Evolutionary conservation across 2,329 filamentous ascomycete genomes (phyloP), one percentile per base, ranked within the genome.

Genomic region (Apiospora sp.): DNA sequence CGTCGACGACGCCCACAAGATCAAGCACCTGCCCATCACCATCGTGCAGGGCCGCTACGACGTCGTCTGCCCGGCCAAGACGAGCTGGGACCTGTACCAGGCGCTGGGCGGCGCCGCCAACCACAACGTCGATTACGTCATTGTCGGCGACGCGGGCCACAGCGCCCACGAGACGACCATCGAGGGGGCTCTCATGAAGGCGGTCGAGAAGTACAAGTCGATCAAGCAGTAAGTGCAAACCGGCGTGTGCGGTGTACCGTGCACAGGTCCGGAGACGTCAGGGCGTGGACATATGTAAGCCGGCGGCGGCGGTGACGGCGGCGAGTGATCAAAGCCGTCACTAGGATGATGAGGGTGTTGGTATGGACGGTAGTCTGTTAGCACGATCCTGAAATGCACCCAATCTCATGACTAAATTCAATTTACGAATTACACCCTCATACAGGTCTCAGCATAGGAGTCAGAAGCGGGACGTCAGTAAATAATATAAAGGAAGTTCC

Each of bases 1-100:
- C 44, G 34, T 64, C 58, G 58, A 41, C 3, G 58, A 64, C 34
- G 58, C 58, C 8, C 19, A 34, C 58, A 79, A 79, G 69, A 79
- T 81, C 72, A 76, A 74, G 67, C 77, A 79, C 71, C 71, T 80
- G 4, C 76, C 79, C 4, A 80, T 77, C 19, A 75, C 79, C 13
- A 84, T 86, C 51, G 79, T 86, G 19, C 84, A 86, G 73, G 85
- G 84, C 0, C 80, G 85, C n/a, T 85, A 85, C 70, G 85, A 86
- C 76, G 76, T 86, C 19, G 82, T 86, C 4, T 86, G 84, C 73
- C 83, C 84, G 6, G 80, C 84, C 3, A 80, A 82, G 71, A 83
- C 82, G 24, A 83, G 82, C 24, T 86, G 83, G 82, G 82, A 83
- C 14, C 58, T 64, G 3, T 64, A 64, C 58, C 71, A 84, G 71